Percentiles rank a stretch among this genome's conserved stretches.
These are phyloP conservation scores for Pueraria montana DNA, from an alignment of 306 rosid species.

Conservation along the genomic window DNA sequence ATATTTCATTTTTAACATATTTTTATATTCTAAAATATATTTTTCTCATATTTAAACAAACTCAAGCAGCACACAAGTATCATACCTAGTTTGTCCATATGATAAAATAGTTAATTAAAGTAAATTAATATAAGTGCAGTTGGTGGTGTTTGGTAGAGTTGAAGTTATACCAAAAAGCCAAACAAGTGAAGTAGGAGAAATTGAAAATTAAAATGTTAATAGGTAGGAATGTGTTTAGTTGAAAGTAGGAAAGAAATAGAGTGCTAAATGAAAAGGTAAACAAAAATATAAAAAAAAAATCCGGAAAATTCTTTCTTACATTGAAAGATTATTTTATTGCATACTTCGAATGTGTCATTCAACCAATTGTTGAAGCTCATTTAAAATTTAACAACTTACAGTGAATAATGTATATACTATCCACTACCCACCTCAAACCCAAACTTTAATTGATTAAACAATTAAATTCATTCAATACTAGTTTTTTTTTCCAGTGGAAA, in stretches of 20 bases:
- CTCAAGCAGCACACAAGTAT: not conserved
- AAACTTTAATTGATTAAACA: not conserved
- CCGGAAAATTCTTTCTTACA: not conserved
- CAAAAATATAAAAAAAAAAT: not conserved
- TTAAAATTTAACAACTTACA: too few relatives aligned
- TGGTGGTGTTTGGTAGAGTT: not conserved
- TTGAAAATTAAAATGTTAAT: not conserved
- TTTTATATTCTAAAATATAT: not conserved
- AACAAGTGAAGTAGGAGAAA: not conserved
- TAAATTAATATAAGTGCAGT: not conserved
- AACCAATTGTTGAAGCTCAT: not conserved
- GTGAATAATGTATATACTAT: too few relatives aligned
- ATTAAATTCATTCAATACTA: not conserved
- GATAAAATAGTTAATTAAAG: not conserved
- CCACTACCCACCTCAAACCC: not conserved
- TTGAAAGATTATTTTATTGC: not conserved
- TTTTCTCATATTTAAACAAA: not conserved
- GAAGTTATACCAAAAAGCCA: not conserved
- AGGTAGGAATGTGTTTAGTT: not conserved
- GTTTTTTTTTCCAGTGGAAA: not conserved
- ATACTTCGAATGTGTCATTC: not conserved
- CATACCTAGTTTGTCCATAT: not conserved
- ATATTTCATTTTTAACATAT: not conserved
- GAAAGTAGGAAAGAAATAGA: not conserved
- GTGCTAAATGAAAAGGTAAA: not conserved